Conservation (phyloP, 176 grass and related monocot species). For the Aechmea fasciata region DNA sequence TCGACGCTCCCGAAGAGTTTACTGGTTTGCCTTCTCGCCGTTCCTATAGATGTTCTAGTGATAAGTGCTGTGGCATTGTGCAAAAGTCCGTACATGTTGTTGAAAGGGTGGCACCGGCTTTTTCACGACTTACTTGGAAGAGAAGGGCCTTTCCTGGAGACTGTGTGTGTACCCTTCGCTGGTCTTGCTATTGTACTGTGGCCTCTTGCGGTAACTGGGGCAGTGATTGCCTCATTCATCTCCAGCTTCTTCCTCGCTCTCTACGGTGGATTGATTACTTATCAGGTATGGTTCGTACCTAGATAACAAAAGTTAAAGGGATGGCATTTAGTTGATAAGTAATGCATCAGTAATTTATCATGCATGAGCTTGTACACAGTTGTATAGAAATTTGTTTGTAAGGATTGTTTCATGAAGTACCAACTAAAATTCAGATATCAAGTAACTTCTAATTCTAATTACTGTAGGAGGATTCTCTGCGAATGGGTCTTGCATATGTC, state of each 20-base stretch:
- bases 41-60: conserved; percentile 61
- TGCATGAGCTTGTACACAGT: background rate
- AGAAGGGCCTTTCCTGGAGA: conserved; percentile 87
- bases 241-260: conserved; percentile 69
- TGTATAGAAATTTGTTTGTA: background rate
- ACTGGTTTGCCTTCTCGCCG: conserved; percentile 33
- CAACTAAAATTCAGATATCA: background rate
- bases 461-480: conserved; percentile 56
- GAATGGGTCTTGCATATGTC: conserved; percentile 77
- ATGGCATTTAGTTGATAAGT: background rate
- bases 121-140: conserved; percentile 73
- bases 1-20: conserved; percentile 43
- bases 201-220: conserved; percentile 64
- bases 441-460: background rate
- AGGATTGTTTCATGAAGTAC: background rate
- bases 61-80: conserved; percentile 62
- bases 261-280: conserved; percentile 45
- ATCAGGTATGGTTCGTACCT: conserved; percentile 45
- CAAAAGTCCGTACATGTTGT: conserved; percentile 74
- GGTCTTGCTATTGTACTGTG: conserved; percentile 71
- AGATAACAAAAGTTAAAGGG: background rate
- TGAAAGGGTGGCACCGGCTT: conserved; percentile 86
- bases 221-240: conserved; percentile 46
- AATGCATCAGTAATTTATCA: too few species aligned
- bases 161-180: conserved; percentile 72